Evolutionary conservation across 352 stramenopile species (phyloP).

Genomic region (Aphanomyces invadans): DNA sequence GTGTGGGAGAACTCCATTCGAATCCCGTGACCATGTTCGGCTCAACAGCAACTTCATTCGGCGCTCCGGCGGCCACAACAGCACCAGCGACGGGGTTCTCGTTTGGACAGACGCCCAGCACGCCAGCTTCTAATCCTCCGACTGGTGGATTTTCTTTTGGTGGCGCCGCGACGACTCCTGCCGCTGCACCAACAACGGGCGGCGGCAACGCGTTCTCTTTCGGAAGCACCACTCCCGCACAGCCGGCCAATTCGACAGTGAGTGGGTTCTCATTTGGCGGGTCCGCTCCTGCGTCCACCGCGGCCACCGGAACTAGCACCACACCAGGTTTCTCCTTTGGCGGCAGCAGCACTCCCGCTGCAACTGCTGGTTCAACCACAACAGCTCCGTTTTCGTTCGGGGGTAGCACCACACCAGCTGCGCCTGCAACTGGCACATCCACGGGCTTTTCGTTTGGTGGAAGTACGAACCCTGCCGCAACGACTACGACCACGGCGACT

Average conservation of each 20-base stretch:
- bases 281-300: neutral
- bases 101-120: neutral
- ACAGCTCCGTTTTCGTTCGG: neutral
- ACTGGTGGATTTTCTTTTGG: slow-evolving; percentile 31
- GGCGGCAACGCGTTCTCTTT: neutral
- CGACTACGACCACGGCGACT: no score
- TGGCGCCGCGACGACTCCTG: slow-evolving; percentile 4
- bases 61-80: slow-evolving; percentile 25
- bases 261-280: slow-evolving; percentile 17
- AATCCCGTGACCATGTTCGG: slow-evolving; percentile 41
- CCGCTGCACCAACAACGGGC: slow-evolving; percentile 1
- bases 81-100: neutral
- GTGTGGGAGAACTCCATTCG: slow-evolving; percentile 1
- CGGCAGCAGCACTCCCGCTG: neutral
- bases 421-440: neutral
- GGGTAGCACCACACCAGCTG: neutral
- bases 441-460: neutral
- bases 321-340: neutral
- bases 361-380: slow-evolving; percentile 15
- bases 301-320: neutral
- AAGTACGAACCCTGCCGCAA: neutral
- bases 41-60: slow-evolving; percentile 36
- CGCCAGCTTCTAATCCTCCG: neutral
- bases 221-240: neutral
- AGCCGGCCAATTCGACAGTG: neutral